phyloP scores from a whole-genome alignment of 371 early-diverging fungal species.

The Coemansia sp. region DNA sequence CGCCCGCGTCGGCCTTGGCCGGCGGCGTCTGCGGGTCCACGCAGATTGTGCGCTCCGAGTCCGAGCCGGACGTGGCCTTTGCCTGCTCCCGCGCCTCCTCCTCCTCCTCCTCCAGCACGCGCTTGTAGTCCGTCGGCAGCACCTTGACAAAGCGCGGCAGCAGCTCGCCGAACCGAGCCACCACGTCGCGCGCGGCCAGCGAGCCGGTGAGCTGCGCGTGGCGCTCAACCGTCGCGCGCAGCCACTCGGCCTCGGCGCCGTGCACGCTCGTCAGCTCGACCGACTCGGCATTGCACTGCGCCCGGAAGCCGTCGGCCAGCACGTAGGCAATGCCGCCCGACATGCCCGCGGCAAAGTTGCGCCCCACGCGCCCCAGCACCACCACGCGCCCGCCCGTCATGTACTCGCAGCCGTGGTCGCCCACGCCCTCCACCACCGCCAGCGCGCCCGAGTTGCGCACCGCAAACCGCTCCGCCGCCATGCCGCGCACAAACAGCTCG shows the following conservation, averaged over 20 bases:
- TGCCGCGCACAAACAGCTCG: constrained; percentile 87
- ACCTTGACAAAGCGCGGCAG: constrained; percentile 88
- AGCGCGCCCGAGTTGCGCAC: constrained; percentile 96
- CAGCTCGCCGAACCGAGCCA: constrained; percentile 68
- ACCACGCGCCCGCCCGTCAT: constrained; percentile 94
- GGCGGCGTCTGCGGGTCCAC: constrained; percentile 21
- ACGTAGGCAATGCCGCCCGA: constrained; percentile 92
- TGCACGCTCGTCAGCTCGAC: constrained; percentile 79
- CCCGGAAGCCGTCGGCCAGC: constrained; percentile 61
- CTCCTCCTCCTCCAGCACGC: constrained; percentile 66
- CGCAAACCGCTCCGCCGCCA: constrained; percentile 96
- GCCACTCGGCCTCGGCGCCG: constrained; percentile 69
- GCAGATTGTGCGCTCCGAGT: constrained; percentile 45
- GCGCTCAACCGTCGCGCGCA: constrained; percentile 76
- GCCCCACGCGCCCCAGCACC: constrained; percentile 80
- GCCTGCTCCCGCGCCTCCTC: constrained; percentile 6
- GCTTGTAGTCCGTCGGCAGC: constrained; percentile 90
- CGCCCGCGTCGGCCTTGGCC: constrained; percentile 30
- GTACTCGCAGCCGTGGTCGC: constrained; percentile 99
- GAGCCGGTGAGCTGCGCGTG: constrained; percentile 87
- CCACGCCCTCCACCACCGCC: constrained; percentile 95
- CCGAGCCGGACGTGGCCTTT: constrained; percentile 12
- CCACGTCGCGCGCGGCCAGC: constrained; percentile 69
- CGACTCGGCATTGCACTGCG: constrained; percentile 85
- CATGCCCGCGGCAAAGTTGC: constrained; percentile 97